Percentiles rank a stretch among this genome's conserved stretches.
These are phyloP conservation scores for Komagataella phaffii DNA, from an alignment of 805 yeast species.

Conservation along the genomic window DNA sequence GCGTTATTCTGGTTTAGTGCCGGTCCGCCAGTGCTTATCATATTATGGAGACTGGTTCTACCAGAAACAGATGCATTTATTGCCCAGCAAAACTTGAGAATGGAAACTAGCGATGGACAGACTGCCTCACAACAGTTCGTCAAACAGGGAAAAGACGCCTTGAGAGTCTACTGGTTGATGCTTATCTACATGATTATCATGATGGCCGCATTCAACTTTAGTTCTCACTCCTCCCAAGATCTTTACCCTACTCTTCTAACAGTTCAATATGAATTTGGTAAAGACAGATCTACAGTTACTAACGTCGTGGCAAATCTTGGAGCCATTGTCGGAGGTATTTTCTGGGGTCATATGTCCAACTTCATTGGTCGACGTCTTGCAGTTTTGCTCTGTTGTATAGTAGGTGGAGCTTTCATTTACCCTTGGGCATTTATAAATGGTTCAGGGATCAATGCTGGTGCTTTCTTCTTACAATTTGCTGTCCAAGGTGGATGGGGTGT, in stretches of 20 bases:
- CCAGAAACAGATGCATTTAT: conserved; percentile 43
- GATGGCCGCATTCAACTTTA: conserved; percentile 52
- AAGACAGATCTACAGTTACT: conserved; percentile 36
- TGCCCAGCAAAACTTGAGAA: conserved; percentile 15
- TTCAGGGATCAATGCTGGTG: conserved; percentile 42
- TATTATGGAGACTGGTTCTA: conserved; percentile 24
- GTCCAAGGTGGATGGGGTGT: conserved; percentile 68
- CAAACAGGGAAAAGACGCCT: conserved; percentile 11
- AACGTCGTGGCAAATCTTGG: conserved; percentile 46
- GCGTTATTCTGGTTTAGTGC: conserved; percentile 58
- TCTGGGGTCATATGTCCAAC: conserved; percentile 41
- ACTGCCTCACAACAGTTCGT: neutral
- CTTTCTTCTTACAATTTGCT: conserved; percentile 44
- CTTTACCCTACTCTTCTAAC: conserved; percentile 41
- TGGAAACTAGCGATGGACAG: conserved; percentile 4
- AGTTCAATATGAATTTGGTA: conserved; percentile 27
- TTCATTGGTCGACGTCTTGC: conserved; percentile 42
- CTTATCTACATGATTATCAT: conserved; percentile 40
- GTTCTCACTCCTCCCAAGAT: conserved; percentile 55
- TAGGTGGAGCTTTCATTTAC: conserved; percentile 49
- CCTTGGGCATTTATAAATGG: conserved; percentile 34
- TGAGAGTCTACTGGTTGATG: conserved; percentile 42
- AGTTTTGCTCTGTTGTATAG: conserved; percentile 34
- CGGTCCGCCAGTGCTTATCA: conserved; percentile 33
- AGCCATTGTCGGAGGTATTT: conserved; percentile 41